Evolutionary conservation across 768 basidiomycete genomes (phyloP).

Genomic region (Boletellus emodensis): DNA sequence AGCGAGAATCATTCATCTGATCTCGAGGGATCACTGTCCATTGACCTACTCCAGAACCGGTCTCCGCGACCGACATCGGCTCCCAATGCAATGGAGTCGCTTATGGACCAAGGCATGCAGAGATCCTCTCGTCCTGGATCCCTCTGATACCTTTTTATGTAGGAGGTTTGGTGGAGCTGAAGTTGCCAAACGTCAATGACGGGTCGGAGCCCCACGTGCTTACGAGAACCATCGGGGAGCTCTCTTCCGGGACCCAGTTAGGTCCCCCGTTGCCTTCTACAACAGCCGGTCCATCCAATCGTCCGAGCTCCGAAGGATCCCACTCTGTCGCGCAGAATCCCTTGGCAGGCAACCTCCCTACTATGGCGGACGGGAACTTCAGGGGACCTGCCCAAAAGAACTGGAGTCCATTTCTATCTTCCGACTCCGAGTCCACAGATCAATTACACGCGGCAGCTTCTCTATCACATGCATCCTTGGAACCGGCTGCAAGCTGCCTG

Average conservation of each 20-base stretch:
- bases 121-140: not conserved
- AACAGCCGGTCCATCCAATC: not conserved
- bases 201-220: constrained; percentile 31
- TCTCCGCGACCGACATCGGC: constrained; percentile 4
- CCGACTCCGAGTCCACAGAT: constrained; percentile 5
- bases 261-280: constrained; percentile 18
- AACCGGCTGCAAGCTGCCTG: constrained; percentile 6
- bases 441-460: not conserved
- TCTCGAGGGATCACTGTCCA: constrained; percentile 26
- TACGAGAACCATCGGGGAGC: constrained; percentile 42
- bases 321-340: not conserved
- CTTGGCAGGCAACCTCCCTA: constrained; percentile 1
- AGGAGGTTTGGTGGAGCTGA: constrained; percentile 60
- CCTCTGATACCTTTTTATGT: not conserved
- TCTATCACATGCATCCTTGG: constrained; percentile 1
- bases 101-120: constrained; percentile 61
- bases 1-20: constrained; percentile 19
- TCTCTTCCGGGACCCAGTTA: constrained; percentile 36
- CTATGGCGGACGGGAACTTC: constrained; percentile 3
- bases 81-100: constrained; percentile 51
- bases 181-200: constrained; percentile 38
- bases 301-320: not conserved
- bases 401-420: not conserved
- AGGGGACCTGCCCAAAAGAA: not conserved
- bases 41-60: constrained; percentile 20